Percentiles rank a stretch among this genome's conserved stretches.
Conservation (phyloP, 345 rosid genomes). For the Ricinus communis region DNA sequence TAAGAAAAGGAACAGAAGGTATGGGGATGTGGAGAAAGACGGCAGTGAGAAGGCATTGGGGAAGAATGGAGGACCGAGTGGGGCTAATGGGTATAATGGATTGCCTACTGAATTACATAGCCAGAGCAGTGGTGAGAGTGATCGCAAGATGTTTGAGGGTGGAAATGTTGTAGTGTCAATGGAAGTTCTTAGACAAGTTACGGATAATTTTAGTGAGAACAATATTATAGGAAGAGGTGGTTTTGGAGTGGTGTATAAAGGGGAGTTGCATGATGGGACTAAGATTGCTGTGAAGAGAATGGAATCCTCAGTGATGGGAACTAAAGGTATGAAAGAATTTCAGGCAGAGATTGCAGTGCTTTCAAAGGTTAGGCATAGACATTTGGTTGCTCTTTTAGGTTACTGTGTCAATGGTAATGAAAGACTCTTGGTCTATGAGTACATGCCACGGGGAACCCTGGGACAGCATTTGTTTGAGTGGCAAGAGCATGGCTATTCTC, state of each 20-base stretch:
- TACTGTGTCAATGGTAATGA: conserved; percentile 23
- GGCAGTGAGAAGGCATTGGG: not conserved
- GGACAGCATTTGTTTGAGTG: conserved; percentile 28
- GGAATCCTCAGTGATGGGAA: conserved; percentile 25
- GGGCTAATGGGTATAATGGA: conserved; percentile 8
- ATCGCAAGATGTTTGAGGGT: conserved; percentile 21
- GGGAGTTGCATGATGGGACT: conserved; percentile 28
- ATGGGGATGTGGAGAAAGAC: conserved; percentile 8
- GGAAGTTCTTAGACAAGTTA: conserved; percentile 29
- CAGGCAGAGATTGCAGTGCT: conserved; percentile 32
- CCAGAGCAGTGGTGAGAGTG: conserved; percentile 17
- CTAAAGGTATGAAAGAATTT: conserved; percentile 25
- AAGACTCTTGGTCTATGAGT: conserved; percentile 30
- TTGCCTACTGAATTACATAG: conserved; percentile 4
- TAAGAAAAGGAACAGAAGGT: conserved; percentile 7
- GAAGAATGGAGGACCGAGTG: conserved; percentile 12
- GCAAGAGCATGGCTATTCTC: conserved; percentile 5
- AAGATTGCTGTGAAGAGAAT: conserved; percentile 33
- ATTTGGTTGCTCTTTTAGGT: conserved; percentile 28
- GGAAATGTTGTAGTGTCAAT: conserved; percentile 26
- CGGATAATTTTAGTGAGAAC: conserved; percentile 20
- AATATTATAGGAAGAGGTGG: conserved; percentile 30
- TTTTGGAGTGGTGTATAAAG: conserved; percentile 28
- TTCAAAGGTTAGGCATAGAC: conserved; percentile 29
- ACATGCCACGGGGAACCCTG: conserved; percentile 28